Evolutionary conservation across 345 rosid species (phyloP).

Genomic region (Punica granatum): DNA sequence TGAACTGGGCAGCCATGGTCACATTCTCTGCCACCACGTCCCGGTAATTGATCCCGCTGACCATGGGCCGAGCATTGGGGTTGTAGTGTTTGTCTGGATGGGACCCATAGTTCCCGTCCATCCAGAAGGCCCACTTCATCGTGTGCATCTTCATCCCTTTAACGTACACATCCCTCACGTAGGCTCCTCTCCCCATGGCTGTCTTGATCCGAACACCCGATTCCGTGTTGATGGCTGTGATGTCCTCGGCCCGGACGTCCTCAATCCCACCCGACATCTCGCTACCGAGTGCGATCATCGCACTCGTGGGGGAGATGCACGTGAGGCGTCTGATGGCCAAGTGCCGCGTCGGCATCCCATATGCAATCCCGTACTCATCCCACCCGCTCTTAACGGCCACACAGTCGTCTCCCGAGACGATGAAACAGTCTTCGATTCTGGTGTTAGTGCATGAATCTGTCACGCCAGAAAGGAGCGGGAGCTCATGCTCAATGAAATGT

Average conservation of each 20-base stretch:
- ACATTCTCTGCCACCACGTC: slow-evolving; percentile 62
- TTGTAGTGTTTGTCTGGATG: slow-evolving; percentile 59
- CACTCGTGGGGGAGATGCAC: slow-evolving; percentile 72
- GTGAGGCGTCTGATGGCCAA: slow-evolving; percentile 53
- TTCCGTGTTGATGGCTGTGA: slow-evolving; percentile 57
- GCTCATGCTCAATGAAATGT: too few species aligned
- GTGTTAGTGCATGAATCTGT: slow-evolving; percentile 90
- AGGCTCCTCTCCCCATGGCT: slow-evolving; percentile 66
- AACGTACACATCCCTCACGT: slow-evolving; percentile 50
- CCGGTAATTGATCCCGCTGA: slow-evolving; percentile 52
- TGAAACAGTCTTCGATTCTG: slow-evolving; percentile 78
- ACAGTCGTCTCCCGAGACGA: slow-evolving; percentile 90
- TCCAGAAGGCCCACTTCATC: slow-evolving; percentile 78
- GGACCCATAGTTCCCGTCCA: slow-evolving; percentile 67
- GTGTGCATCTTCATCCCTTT: slow-evolving; percentile 54
- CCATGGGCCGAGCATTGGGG: slow-evolving; percentile 60
- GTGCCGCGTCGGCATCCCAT: slow-evolving; percentile 66
- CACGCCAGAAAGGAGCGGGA: neutral
- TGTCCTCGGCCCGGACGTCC: slow-evolving; percentile 76
- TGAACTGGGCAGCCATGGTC: slow-evolving; percentile 52
- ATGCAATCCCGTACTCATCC: slow-evolving; percentile 72
- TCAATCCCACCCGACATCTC: slow-evolving; percentile 81
- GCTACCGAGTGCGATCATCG: slow-evolving; percentile 66
- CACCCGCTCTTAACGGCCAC: slow-evolving; percentile 88
- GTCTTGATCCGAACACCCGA: slow-evolving; percentile 79